phyloP scores from a whole-genome alignment of 805 yeast genomes.

The Yueomyces sp. region DNA sequence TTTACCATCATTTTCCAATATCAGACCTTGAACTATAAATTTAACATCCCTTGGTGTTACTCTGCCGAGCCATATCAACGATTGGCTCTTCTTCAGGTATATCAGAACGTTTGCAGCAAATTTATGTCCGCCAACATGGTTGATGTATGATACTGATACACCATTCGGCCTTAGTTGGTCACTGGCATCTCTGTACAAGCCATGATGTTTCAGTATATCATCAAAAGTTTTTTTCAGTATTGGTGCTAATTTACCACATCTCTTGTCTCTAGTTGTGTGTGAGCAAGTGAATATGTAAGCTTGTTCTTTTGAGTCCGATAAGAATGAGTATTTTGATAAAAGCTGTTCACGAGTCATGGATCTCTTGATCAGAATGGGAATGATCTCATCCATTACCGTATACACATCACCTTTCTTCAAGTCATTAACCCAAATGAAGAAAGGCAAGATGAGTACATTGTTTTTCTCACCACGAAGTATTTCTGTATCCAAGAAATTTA shows the following conservation, averaged over 20 bases:
- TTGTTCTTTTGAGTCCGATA: constrained; percentile 28
- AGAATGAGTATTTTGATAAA: constrained; percentile 12
- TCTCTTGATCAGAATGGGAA: constrained; percentile 18
- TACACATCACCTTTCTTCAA: constrained; percentile 3
- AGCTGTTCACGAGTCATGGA: constrained; percentile 17
- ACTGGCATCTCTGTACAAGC: constrained; percentile 59
- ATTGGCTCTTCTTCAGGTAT: constrained; percentile 33
- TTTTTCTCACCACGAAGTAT: constrained; percentile 33
- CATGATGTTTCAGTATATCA: constrained; percentile 53
- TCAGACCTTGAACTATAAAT: constrained; percentile 63
- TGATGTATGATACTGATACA: constrained; percentile 52
- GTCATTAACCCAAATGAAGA: constrained; percentile 51
- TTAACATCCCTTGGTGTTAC: constrained; percentile 65
- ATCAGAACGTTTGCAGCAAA: constrained; percentile 81
- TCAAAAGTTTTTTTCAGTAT: constrained; percentile 73
- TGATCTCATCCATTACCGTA: constrained; percentile 30
- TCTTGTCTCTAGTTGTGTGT: constrained; percentile 79
- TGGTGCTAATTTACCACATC: constrained; percentile 93
- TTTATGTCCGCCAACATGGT: constrained; percentile 95
- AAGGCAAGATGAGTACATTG: constrained; percentile 58
- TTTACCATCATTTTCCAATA: constrained; percentile 39
- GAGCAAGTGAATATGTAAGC: constrained; percentile 69
- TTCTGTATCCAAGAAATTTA: constrained; percentile 31
- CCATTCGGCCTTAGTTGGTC: constrained; percentile 62
- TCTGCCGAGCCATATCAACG: constrained; percentile 79